These are phyloP conservation scores for Posidonia oceanica DNA, from an alignment of 116 monocot genomes.

Conservation along the genomic window DNA sequence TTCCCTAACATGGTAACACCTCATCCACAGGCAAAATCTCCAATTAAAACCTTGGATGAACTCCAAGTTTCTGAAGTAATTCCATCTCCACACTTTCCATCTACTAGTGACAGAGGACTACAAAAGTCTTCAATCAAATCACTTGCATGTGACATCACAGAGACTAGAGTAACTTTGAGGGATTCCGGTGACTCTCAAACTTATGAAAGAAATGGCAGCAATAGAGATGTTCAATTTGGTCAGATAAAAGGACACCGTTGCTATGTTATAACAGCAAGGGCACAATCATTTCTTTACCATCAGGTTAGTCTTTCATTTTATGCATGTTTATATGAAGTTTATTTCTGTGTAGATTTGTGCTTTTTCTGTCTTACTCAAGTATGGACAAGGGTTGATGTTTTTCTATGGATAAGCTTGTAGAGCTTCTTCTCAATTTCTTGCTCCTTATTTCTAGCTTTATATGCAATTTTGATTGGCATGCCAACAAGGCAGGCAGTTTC, in stretches of 20 bases:
- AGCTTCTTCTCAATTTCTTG: too few relatives aligned
- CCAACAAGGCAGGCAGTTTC: neutral
- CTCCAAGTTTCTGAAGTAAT: conserved; percentile 57
- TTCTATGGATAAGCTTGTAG: too few relatives aligned
- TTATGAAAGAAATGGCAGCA: neutral
- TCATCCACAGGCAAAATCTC: conserved; percentile 64
- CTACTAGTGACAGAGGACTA: conserved; percentile 21
- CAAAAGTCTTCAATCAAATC: neutral
- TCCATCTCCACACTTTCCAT: conserved; percentile 59
- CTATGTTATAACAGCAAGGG: conserved; percentile 71
- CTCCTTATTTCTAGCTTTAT: too few relatives aligned
- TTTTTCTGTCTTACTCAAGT: too few relatives aligned
- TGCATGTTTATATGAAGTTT: neutral
- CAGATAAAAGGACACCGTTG: conserved; percentile 51
- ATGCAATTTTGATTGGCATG: too few relatives aligned
- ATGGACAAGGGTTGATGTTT: too few relatives aligned
- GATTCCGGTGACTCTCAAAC: neutral
- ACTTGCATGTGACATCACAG: neutral
- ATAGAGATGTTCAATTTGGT: conserved; percentile 34
- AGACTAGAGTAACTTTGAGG: neutral
- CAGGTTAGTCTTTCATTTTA: conserved; percentile 34
- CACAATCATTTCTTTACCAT: conserved; percentile 87
- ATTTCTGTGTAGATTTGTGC: neutral
- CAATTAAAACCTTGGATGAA: conserved; percentile 78
- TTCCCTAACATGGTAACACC: neutral